Base-by-base conservation (phyloP, 2,329 filamentous ascomycete species). In the Phyllosticta citriasiana region DNA sequence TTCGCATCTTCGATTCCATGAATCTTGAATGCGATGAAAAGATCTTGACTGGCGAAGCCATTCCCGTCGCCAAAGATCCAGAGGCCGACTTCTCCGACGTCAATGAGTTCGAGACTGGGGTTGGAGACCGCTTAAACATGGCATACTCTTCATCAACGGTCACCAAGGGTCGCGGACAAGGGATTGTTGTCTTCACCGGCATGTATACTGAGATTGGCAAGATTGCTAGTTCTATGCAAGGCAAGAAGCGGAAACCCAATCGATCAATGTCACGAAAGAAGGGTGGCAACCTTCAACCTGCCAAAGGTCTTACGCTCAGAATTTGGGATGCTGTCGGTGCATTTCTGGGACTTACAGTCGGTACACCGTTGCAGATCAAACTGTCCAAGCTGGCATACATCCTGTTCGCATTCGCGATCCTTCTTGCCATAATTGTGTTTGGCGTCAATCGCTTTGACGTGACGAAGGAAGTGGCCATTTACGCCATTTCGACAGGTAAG, bases 21-120 rank as follows among this genome's bases (percentile, higher is more conserved):
- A 91, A 92, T 72, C 76, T 90, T 63, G 87, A 87, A 57, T 88
- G 87, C 65, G 89, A 95, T 63, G 87, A 90, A 72, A 85, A 87
- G 9, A 80, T 88, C 62, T 80, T 90, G 51, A 91, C 88, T 14
- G 88, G 88, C 63, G 88, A 91, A 75, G 88, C 87, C 40, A 73
- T 88, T 7, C 84, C 87, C 62, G 85, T 88, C 59, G 83, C 78
- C 86, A 90, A 76, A 78, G 83, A 67, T 76, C 83, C 73, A n/a
- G 61, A 64, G 16, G 78, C 83, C 30, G 77, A 74, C 62, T 78
- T 78, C 57, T 84, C 84, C 64, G 71, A 76, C 22, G 65, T 69
- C 19, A 79, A 81, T 9, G 80, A 82, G 24, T 80, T 84, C 1
- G 80, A 86, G 19, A 60, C 57, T 19, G 61, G 61, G 22, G 70